phyloP scores from a whole-genome alignment of 1,284 basidiomycete genomes.

The Moniliella sp. region DNA sequence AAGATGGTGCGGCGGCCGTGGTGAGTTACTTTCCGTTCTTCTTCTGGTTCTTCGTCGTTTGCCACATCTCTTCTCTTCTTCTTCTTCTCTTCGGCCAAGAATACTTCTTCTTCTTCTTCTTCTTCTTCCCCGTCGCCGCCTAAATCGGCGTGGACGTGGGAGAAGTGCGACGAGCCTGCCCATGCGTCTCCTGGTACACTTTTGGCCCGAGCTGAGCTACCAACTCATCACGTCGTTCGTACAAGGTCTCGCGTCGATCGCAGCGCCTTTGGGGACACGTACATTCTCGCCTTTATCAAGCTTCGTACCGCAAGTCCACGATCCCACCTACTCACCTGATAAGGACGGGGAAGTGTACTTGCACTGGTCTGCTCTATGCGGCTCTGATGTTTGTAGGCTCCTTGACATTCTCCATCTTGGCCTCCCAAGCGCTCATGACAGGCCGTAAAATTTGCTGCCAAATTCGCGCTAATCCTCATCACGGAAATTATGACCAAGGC shows the following conservation, averaged over 20 bases:
- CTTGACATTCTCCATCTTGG: constrained; percentile 32
- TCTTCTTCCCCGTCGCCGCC: not conserved
- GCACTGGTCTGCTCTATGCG: constrained; percentile 39
- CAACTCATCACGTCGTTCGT: constrained; percentile 36
- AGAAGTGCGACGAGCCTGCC: too few relatives aligned
- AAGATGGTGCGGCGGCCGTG: constrained; percentile 37
- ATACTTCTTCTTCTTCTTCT: too few relatives aligned
- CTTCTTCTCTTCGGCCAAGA: too few relatives aligned
- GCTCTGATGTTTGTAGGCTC: constrained; percentile 38
- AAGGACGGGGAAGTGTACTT: constrained; percentile 19
- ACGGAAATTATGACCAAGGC: constrained; percentile 42
- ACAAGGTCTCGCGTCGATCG: constrained; percentile 36
- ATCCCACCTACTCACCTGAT: too few relatives aligned
- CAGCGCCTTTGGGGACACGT: constrained; percentile 38
- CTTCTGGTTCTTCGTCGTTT: too few relatives aligned
- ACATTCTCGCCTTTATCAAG: constrained; percentile 37
- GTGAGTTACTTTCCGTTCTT: constrained; percentile 23
- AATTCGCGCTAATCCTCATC: constrained; percentile 37
- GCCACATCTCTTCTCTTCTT: too few relatives aligned
- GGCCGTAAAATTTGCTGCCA: constrained; percentile 38
- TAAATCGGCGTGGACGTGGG: not conserved
- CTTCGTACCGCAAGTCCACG: constrained; percentile 8
- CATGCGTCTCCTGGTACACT: constrained; percentile 33
- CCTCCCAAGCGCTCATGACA: constrained; percentile 37
- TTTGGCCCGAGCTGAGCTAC: constrained; percentile 20